Conservation (phyloP, 345 rosid species). For the Fremontodendron californicum region DNA sequence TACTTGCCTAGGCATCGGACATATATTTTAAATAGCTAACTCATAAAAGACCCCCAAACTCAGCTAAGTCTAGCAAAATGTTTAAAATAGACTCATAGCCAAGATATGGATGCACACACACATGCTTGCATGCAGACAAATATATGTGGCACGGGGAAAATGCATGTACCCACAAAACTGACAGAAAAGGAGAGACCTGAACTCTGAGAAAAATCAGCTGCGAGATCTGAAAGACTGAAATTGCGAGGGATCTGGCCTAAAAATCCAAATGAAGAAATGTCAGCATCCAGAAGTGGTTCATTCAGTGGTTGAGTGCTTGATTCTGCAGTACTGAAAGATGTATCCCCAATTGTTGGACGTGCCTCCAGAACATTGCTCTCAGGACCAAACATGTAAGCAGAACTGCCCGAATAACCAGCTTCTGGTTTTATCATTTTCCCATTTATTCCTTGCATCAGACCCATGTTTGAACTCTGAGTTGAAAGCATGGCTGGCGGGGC, state of each 20-base stretch:
- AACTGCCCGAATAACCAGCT: conserved; percentile 57
- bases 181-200: conserved; percentile 55
- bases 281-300: conserved; percentile 71
- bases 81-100: not conserved
- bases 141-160: not conserved
- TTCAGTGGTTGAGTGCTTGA: conserved; percentile 67
- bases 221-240: conserved; percentile 92
- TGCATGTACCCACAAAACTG: not conserved
- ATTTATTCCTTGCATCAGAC: conserved; percentile 73
- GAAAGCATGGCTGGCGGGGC: conserved; percentile 54
- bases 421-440: conserved; percentile 83
- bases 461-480: conserved; percentile 62
- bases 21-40: not conserved
- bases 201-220: conserved; percentile 85
- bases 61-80: not conserved
- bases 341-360: conserved; percentile 61
- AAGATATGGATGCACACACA: not conserved
- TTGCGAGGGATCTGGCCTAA: conserved; percentile 73
- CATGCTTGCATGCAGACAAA: not conserved
- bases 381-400: conserved; percentile 66
- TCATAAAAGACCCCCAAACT: not conserved
- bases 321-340: conserved; percentile 70
- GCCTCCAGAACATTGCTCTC: conserved; percentile 62
- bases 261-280: conserved; percentile 67
- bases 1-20: not conserved